Evolutionary conservation across 2,329 filamentous ascomycete species (phyloP), one percentile per base, ranked within the genome.

Genomic region (Sclerotiophoma versabilis): DNA sequence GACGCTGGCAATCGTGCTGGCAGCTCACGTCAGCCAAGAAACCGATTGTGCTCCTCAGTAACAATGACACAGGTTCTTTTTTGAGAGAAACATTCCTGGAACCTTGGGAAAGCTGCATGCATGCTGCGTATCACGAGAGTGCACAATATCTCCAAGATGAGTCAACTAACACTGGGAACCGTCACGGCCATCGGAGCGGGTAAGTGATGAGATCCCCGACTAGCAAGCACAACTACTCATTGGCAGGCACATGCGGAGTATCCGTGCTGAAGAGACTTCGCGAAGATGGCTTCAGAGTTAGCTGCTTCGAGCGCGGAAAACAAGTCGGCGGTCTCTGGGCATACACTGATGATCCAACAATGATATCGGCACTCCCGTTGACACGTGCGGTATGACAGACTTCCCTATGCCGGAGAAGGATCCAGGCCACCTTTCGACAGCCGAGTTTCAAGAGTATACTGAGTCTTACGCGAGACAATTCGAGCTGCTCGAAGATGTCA

Each of bases 251-350:
- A 20, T 56, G 53, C 33, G 59, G 59, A n/a, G 19, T 62, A 7
- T 62, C 59, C 2, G 57, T 54, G 47, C 36, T 63, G 26, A 80
- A 81, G 62, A 76, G 72, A 3, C 64, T 80, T 9, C 69, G 70
- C 10, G 77, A 79, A 49, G 77, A 78, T 65, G 78, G 77, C 1
- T 80, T 80, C 56, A 63, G 71, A n/a, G 77, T 73, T 3, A 76
- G 73, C 1, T 62, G 69, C 1, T 79, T 72, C 45, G 77, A 80
- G 63, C 67, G 74, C 17, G 64, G 76, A n/a, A 57, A 59, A 10
- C 69, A 72, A 33, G 75, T 79, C 14, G 78, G 78, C n/a, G 78
- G 77, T 0, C 64, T 81, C 2, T 81, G 78, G 79, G 73, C 75
- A 2, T 78, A 75, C 52, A 73, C 74, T 1, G 66, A 75, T 0